Percentiles rank a stretch among this genome's conserved stretches.
Conservation (phyloP, 768 basidiomycete species). For the Holtermannia corniformis region DNA sequence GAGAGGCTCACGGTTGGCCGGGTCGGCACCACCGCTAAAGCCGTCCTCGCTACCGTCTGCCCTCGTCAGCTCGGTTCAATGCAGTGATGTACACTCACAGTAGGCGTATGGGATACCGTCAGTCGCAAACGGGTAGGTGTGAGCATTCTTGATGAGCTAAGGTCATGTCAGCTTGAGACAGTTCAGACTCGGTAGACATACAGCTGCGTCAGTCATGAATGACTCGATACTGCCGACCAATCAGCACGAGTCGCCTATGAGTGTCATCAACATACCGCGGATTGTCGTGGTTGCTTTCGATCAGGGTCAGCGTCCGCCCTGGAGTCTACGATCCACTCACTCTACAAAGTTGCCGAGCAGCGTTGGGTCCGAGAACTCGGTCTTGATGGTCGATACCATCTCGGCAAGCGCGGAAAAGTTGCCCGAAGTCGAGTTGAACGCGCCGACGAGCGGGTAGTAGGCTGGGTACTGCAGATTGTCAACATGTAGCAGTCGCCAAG, state of each 20-base stretch:
- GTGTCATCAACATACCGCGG: no score
- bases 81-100: constrained; percentile 16
- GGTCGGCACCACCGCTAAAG: constrained; percentile 39
- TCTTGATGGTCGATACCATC: constrained; percentile 27
- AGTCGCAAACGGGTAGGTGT: constrained; percentile 38
- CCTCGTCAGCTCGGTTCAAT: background rate
- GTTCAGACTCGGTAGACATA: constrained; percentile 7
- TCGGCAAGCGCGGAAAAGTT: constrained; percentile 24
- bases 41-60: constrained; percentile 26
- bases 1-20: constrained; percentile 38
- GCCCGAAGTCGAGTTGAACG: constrained; percentile 33
- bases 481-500: no score
- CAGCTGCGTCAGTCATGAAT: constrained; percentile 20
- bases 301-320: background rate
- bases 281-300: constrained; percentile 37
- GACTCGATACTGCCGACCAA: constrained; percentile 37
- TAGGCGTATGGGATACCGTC: constrained; percentile 44
- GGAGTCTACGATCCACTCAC: constrained; percentile 3
- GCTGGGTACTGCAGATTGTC: no score
- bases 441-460: constrained; percentile 36
- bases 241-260: no score
- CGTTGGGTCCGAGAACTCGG: constrained; percentile 34
- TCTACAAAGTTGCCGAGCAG: constrained; percentile 35
- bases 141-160: constrained; percentile 39
- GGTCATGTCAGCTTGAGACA: background rate